phyloP scores from a whole-genome alignment of 108 stramenopile genomes.

The Skeletonema costatum region DNA sequence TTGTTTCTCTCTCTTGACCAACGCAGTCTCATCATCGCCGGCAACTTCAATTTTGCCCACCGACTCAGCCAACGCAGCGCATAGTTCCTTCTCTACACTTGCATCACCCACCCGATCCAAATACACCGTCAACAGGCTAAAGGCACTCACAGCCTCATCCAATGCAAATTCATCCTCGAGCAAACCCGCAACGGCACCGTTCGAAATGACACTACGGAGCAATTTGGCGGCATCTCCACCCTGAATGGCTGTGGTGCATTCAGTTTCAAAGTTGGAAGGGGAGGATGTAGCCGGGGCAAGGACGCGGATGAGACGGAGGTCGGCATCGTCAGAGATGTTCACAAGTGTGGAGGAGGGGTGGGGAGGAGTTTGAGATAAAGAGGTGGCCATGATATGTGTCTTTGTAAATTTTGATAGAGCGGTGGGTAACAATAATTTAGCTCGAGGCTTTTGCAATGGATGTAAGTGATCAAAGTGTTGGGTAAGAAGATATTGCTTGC shows the following conservation, averaged over 20 bases:
- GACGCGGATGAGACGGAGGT: slow-evolving; percentile 72
- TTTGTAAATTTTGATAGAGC: not conserved
- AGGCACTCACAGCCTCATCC: slow-evolving; percentile 72
- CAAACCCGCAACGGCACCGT: slow-evolving; percentile 59
- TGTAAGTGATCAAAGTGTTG: not conserved
- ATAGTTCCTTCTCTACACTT: slow-evolving; percentile 21
- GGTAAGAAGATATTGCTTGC: not conserved
- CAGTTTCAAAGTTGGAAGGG: slow-evolving; percentile 34
- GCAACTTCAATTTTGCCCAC: slow-evolving; percentile 16
- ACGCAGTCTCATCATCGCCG: slow-evolving; percentile 6
- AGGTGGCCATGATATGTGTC: slow-evolving; percentile 11
- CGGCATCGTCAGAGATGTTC: slow-evolving; percentile 84
- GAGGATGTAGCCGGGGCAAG: slow-evolving; percentile 46
- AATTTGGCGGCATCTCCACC: slow-evolving; percentile 65
- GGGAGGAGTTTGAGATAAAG: slow-evolving; percentile 16
- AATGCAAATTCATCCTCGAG: slow-evolving; percentile 21
- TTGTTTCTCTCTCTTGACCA: slow-evolving; percentile 24
- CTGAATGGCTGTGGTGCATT: slow-evolving; percentile 58
- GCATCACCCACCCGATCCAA: slow-evolving; percentile 56
- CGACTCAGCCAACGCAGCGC: slow-evolving; percentile 51
- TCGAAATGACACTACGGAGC: slow-evolving; percentile 56
- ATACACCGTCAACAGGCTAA: slow-evolving; percentile 68
- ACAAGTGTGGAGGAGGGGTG: slow-evolving; percentile 79
- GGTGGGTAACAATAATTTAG: not conserved
- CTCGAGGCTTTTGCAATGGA: not conserved